Percentiles rank a stretch among this genome's conserved stretches.
Conservation (phyloP, 139 green algal genomes). For the Chlorella sp. region DNA sequence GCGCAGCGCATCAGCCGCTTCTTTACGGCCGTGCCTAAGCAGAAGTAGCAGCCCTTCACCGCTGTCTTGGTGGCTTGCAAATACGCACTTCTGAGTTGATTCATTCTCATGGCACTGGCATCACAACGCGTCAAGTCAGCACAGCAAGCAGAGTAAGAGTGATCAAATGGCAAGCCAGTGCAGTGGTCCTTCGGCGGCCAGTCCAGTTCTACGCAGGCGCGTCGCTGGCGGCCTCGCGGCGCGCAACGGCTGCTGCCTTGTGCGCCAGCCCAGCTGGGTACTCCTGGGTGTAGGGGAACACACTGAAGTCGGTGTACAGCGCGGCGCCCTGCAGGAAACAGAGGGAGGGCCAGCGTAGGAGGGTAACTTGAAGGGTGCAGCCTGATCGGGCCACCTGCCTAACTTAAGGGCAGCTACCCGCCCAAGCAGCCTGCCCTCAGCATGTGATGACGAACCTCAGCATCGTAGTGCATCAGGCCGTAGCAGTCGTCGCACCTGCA, state of each 20-base stretch:
- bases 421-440: no score
- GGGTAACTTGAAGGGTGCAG: no score
- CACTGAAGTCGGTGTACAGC: constrained; percentile 40
- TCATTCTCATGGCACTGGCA: no score
- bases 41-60: background rate
- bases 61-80: background rate
- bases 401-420: no score
- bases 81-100: no score
- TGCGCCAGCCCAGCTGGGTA: constrained; percentile 14
- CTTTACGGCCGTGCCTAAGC: background rate
- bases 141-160: background rate
- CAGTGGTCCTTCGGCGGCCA: no score
- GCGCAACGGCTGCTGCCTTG: background rate
- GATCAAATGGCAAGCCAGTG: no score
- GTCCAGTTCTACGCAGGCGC: no score
- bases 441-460: no score
- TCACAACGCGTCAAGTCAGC: no score
- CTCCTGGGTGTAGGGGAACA: constrained; percentile 57
- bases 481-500: constrained; percentile 63
- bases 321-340: constrained; percentile 12
- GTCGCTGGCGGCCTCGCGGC: background rate
- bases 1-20: constrained; percentile 22
- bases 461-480: constrained; percentile 62
- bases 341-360: no score
- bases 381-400: no score